phyloP scores from a whole-genome alignment of 805 yeast species.

The Ogataea glucozyma region DNA sequence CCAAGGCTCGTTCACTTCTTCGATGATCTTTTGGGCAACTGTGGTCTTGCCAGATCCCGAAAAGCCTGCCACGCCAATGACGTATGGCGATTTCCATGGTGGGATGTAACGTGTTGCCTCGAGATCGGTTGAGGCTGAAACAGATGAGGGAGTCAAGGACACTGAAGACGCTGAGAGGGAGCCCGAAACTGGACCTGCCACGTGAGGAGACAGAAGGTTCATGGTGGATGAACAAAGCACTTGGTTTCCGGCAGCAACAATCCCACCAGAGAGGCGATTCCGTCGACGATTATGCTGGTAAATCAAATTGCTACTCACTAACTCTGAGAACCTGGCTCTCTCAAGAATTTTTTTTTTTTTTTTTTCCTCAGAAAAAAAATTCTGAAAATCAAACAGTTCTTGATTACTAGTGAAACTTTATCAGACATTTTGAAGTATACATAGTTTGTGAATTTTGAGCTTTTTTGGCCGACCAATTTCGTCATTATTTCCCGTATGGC shows the following conservation, averaged over 20 bases:
- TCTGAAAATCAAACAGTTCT: no score
- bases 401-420: no score
- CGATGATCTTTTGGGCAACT: slow-evolving; percentile 79
- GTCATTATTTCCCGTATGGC: not conserved
- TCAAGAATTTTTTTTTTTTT: slow-evolving; percentile 3
- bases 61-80: slow-evolving; percentile 84
- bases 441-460: no score
- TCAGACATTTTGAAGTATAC: no score
- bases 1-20: slow-evolving; percentile 86
- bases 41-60: slow-evolving; percentile 95
- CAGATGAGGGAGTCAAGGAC: slow-evolving; percentile 9
- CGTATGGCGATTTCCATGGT: slow-evolving; percentile 87
- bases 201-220: slow-evolving; percentile 8
- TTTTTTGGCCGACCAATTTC: not conserved
- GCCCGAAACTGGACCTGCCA: slow-evolving; percentile 4
- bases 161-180: slow-evolving; percentile 4
- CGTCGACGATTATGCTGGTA: not conserved
- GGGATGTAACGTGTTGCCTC: slow-evolving; percentile 52
- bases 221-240: slow-evolving; percentile 3
- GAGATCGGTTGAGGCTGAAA: slow-evolving; percentile 13
- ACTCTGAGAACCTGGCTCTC: no score
- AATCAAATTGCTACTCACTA: no score
- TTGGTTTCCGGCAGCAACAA: no score
- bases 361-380: not conserved
- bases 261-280: not conserved